A percentile compares a stretch with the other conserved stretches of the same genome.
These are phyloP conservation scores for Pseudohalonectria lignicola DNA, from an alignment of 2,329 filamentous ascomycete genomes.

Conservation along the genomic window DNA sequence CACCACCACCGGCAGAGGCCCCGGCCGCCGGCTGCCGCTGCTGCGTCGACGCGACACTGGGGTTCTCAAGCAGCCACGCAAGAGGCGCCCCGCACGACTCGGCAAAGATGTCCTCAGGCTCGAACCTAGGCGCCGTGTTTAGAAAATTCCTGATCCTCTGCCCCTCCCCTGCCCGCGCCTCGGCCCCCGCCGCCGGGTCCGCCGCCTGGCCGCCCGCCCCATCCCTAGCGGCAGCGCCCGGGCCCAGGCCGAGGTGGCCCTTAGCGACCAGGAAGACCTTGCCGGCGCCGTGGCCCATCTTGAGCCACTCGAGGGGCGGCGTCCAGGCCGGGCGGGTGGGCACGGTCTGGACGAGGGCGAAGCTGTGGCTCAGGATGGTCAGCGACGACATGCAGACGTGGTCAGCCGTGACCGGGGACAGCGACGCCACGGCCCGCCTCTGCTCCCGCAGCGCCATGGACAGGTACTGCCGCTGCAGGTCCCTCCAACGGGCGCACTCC, in stretches of 20 bases:
- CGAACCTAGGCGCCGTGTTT: constrained; percentile 16
- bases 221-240: too few relatives aligned
- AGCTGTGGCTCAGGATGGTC: constrained; percentile 22
- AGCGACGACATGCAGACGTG: constrained; percentile 22
- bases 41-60: not conserved
- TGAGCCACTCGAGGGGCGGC: constrained; percentile 22
- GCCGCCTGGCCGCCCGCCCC: constrained; percentile 5
- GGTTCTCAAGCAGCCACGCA: constrained; percentile 21
- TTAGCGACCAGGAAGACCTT: constrained; percentile 18
- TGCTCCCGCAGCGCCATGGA: constrained; percentile 23
- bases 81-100: constrained; percentile 16
- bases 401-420: constrained; percentile 18
- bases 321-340: constrained; percentile 20
- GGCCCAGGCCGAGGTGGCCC: constrained; percentile 6
- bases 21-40: not conserved
- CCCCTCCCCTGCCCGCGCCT: too few relatives aligned
- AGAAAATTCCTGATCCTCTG: too few relatives aligned
- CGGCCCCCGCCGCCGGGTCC: constrained; percentile 7
- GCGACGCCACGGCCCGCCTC: constrained; percentile 19
- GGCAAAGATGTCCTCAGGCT: constrained; percentile 18
- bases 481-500: constrained; percentile 9
- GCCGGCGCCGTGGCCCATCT: constrained; percentile 19
- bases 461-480: constrained; percentile 23
- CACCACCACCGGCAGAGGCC: too few relatives aligned
- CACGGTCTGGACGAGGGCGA: constrained; percentile 25